Evolutionary conservation across 305 asterid genomes (phyloP).

Genomic region (Stenogyne calaminthoides): DNA sequence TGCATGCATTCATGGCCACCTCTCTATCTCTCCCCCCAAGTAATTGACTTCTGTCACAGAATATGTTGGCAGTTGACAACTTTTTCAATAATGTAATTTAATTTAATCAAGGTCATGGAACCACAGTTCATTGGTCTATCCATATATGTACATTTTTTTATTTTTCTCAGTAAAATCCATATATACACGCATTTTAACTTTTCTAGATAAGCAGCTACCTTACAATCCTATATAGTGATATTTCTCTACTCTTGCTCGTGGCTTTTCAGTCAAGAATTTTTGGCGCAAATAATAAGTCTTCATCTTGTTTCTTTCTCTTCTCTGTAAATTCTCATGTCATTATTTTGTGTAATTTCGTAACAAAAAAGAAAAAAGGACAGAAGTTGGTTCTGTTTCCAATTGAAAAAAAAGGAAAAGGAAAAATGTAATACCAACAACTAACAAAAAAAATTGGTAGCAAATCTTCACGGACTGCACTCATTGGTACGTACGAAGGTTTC

Average conservation of each 20-base stretch:
- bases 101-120: background rate
- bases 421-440: background rate
- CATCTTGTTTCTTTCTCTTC: background rate
- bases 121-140: background rate
- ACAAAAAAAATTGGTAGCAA: background rate
- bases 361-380: background rate
- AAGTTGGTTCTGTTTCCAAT: background rate
- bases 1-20: conserved; percentile 47
- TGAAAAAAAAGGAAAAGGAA: background rate
- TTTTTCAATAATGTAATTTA: conserved; percentile 24
- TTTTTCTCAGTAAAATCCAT: background rate
- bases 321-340: background rate
- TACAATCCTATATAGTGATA: background rate
- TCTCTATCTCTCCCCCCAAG: conserved; percentile 24
- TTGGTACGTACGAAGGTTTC: background rate
- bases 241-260: background rate
- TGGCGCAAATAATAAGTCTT: background rate
- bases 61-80: conserved; percentile 31
- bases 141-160: too few relatives aligned
- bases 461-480: background rate
- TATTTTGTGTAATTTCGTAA: background rate
- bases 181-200: background rate
- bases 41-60: conserved; percentile 31
- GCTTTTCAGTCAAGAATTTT: background rate
- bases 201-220: background rate